Conservation (phyloP, 164 flowering plant species). For the Nelumbo lutea region DNA sequence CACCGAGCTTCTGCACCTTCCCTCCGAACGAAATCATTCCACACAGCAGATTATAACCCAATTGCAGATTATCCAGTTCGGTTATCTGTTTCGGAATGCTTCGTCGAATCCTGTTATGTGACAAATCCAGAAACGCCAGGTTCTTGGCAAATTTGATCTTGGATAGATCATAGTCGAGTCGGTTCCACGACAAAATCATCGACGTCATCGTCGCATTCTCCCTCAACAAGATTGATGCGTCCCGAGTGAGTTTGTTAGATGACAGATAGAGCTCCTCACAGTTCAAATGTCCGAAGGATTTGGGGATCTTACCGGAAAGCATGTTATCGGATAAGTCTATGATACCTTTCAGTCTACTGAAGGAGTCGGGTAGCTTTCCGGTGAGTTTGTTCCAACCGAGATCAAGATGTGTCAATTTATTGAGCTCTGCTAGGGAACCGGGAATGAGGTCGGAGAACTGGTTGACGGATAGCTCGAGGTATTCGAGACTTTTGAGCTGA, state of each 20-base stretch:
- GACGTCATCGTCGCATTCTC: constrained; percentile 19
- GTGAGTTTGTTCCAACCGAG: constrained; percentile 56
- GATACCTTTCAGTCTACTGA: constrained; percentile 26
- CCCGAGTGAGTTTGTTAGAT: constrained; percentile 36
- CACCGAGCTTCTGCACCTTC: constrained; percentile 12
- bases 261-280: constrained; percentile 40
- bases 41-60: constrained; percentile 34
- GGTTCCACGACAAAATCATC: constrained; percentile 45
- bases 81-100: constrained; percentile 30
- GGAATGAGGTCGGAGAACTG: constrained; percentile 60
- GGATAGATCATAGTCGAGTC: constrained; percentile 52
- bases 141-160: constrained; percentile 34
- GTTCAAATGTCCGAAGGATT: constrained; percentile 30
- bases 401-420: constrained; percentile 30
- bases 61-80: constrained; percentile 11
- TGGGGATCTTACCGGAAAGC: constrained; percentile 55
- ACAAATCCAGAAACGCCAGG: constrained; percentile 28
- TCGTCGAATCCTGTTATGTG: constrained; percentile 40
- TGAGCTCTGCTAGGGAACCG: constrained; percentile 29
- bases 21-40: constrained; percentile 32
- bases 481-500: constrained; percentile 33
- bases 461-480: constrained; percentile 54
- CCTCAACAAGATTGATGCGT: constrained; percentile 45
- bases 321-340: constrained; percentile 57
- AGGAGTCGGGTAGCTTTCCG: constrained; percentile 56